Evolutionary conservation across 768 basidiomycete genomes (phyloP), one percentile per base, ranked within the genome.

Genomic region (Mycena kentingensis): DNA sequence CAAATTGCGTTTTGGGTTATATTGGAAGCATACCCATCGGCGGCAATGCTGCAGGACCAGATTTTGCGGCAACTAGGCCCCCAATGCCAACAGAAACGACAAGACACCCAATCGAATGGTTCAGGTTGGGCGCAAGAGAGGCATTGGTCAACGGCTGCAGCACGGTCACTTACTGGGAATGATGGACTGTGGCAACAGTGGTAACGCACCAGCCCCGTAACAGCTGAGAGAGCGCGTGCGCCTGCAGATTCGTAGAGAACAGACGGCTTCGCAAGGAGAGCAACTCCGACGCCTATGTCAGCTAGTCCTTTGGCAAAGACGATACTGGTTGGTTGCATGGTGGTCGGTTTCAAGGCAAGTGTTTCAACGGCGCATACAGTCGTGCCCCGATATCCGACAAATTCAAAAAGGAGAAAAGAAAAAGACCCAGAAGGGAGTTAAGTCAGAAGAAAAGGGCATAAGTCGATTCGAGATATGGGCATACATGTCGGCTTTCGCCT

Each of bases 21-120:
- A 55, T 18, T 31, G 34, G 15, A 35, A 2, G 13, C 69, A 22
- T 54, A 72, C 70, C 60, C 15, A 73, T 58, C 15, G 65, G 46
- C 12, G 63, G 55, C 13, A 51, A 47, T 22, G 60, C 64, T 4
- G 55, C 57, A n/a, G 60, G 67, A 3, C 66, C 66, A 21, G 54
- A 57, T 25, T 54, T 49, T 8, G 67, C 61, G 15, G 69, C 67
- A 12, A 70, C 64, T 6, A 71, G 29, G 37, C 65, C 59, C 1
- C 66, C 72, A 3, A 70, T 57, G 5, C 70, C 70, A 3, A 70
- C 60, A 5, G 70, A 66, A 21, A 62, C 65, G 15, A 69, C 67
- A 62, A 71, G 66, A 50, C 70, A 73, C 10, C 69, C 70, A 36
- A 72, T 66, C 7, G 70, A 64, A 29, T 72, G 71, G 52, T 70